phyloP scores from a whole-genome alignment of 306 rosid species.

The Sicyos baderoa region DNA sequence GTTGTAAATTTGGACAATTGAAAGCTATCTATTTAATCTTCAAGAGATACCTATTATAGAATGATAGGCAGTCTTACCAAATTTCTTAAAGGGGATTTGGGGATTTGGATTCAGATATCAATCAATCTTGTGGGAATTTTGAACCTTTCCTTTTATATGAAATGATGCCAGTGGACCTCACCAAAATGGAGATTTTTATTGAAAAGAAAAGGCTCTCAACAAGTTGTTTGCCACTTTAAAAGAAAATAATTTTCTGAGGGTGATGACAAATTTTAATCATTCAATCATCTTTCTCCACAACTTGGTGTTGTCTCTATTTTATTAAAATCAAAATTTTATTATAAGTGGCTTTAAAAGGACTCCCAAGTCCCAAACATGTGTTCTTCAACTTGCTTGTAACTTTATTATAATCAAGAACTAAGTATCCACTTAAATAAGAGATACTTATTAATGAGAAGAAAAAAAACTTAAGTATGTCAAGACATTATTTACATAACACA shows the following conservation, averaged over 20 bases:
- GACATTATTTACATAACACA: too few species aligned
- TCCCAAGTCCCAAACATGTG: too few species aligned
- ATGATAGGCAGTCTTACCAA: background rate
- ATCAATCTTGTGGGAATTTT: background rate
- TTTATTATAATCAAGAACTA: too few species aligned
- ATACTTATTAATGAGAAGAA: too few species aligned
- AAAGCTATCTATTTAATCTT: background rate
- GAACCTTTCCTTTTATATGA: background rate
- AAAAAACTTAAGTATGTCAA: too few species aligned
- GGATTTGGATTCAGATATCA: too few species aligned
- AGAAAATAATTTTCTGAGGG: background rate
- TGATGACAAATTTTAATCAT: background rate
- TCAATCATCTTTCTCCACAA: background rate
- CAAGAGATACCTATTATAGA: background rate
- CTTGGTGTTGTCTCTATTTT: background rate
- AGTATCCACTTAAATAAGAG: too few species aligned
- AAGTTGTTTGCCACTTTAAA: background rate
- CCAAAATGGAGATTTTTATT: background rate
- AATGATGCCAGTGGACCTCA: background rate
- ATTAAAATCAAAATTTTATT: background rate
- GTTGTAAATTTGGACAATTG: background rate
- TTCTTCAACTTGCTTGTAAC: too few species aligned
- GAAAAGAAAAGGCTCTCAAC: background rate
- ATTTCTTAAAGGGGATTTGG: too few species aligned
- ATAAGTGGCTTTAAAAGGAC: too few species aligned